These are phyloP conservation scores for Lentithecium fluviatile DNA, from an alignment of 495 filamentous ascomycete genomes.

Conservation along the genomic window DNA sequence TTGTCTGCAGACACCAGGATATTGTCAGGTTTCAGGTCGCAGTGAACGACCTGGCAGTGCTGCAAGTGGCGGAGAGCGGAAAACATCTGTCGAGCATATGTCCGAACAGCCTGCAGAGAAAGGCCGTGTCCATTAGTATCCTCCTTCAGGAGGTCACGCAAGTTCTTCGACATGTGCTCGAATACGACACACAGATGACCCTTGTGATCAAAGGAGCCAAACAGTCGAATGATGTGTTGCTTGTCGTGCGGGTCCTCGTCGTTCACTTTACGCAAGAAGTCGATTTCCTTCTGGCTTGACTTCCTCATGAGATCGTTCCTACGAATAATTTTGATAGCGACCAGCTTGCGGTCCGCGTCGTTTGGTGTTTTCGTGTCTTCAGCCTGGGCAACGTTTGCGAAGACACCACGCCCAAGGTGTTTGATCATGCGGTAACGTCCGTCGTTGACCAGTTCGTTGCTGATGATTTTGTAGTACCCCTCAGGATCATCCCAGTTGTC, in stretches of 20 bases:
- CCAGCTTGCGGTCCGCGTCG: conserved; percentile 50
- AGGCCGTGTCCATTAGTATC: conserved; percentile 92
- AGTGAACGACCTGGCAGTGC: conserved; percentile 89
- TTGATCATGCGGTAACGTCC: conserved; percentile 82
- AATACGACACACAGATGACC: conserved; percentile 94
- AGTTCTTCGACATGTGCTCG: conserved; percentile 80
- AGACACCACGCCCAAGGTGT: conserved; percentile 91
- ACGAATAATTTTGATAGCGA: conserved; percentile 40
- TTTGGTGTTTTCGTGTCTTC: conserved; percentile 60
- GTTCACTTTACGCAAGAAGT: conserved; percentile 79
- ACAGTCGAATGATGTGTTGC: conserved; percentile 86
- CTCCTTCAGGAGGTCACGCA: conserved; percentile 94
- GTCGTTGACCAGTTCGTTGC: conserved; percentile 86
- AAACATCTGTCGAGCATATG: conserved; percentile 93
- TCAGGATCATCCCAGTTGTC: conserved; percentile 93
- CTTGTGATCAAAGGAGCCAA: conserved; percentile 89
- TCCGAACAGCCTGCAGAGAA: conserved; percentile 78
- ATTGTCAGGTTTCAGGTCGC: conserved; percentile 96
- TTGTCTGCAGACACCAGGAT: conserved; percentile 78
- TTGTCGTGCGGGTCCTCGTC: conserved; percentile 84
- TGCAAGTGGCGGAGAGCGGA: conserved; percentile 78
- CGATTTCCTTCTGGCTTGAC: conserved; percentile 87
- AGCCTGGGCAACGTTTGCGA: conserved; percentile 93
- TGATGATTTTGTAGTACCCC: conserved; percentile 89
- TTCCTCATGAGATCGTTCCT: conserved; percentile 51